Base-by-base conservation (phyloP, 108 stramenopile genomes). In the Pseudonitzschia delicatissima region DNA sequence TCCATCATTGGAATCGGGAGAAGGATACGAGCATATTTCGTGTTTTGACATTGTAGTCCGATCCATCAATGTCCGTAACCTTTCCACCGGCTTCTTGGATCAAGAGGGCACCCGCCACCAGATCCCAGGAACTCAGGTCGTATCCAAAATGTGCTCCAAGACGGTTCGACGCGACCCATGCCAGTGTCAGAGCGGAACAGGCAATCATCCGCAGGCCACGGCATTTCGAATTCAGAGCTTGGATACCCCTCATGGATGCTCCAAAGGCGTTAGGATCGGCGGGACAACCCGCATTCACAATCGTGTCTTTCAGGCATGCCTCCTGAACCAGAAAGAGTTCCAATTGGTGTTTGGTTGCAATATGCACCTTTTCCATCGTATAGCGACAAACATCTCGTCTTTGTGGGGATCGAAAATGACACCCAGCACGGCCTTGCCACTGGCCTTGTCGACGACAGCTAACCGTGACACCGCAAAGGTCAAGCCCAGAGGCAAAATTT, bases 111-210 rank as follows among this genome's bases (percentile, higher is more conserved):
- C 94, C 94, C 4, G 94, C 94, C 1, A 79, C 84, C 0, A 86
- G 57, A 76, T 96, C 95, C 93, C 95, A 96, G 15, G 80, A 76
- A 65, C 80, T 82, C 57, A 94, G 67, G 52, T 96, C 95, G 57
- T 81, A 82, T 44, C 79, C 81, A 70, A 81, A 87, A 79, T 87
- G 85, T 40, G 84, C 74, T 23, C 82, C 74, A 55, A 86, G 45
- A 44, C 93, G 66, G 4, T 92, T 93, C 65, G 67, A 61, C 8
- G 92, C 93, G 21, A 92, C 84, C 88, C 89, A 94, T 28, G 92
- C 83, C 12, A 92, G 64, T 82, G 90, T 90, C 42, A 96, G 53
- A n/a, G 95, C 93, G 15, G 92, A 84, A 29, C 64, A 73, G 15
- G 88, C 92, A 13, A 93, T 64, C 80, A 92, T 86, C 4, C 94